Conservation (phyloP, 164 flowering plant genomes). For the Aristolochia californica region DNA sequence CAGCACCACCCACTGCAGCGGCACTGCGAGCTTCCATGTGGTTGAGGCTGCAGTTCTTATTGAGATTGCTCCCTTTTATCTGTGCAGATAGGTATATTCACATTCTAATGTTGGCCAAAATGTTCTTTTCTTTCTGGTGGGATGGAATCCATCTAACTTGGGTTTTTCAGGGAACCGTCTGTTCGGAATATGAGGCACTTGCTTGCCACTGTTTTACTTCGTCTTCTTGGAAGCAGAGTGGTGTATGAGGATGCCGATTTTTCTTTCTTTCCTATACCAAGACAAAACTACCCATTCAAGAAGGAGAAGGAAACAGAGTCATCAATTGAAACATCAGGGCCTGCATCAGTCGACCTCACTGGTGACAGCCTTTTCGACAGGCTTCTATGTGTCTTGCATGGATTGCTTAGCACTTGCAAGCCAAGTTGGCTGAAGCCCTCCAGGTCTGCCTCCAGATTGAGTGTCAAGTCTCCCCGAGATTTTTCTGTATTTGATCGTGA, state of each 20-base stretch:
- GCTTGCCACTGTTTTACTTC: slow-evolving; percentile 80
- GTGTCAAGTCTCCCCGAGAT: slow-evolving; percentile 38
- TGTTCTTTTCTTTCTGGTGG: background rate
- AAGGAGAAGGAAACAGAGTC: slow-evolving; percentile 35
- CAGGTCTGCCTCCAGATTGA: slow-evolving; percentile 35
- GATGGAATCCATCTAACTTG: slow-evolving; percentile 2
- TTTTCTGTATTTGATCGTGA: slow-evolving; percentile 58
- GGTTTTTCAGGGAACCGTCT: slow-evolving; percentile 65
- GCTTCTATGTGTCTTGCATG: slow-evolving; percentile 71
- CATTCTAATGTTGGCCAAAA: background rate
- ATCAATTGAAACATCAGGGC: slow-evolving; percentile 25
- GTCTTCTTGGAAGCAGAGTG: slow-evolving; percentile 80
- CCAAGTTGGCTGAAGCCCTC: slow-evolving; percentile 77
- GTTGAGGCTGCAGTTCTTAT: slow-evolving; percentile 78
- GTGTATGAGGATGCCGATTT: slow-evolving; percentile 71
- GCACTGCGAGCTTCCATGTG: slow-evolving; percentile 85
- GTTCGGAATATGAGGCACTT: slow-evolving; percentile 62
- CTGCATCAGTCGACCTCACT: slow-evolving; percentile 25
- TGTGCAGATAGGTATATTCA: slow-evolving; percentile 66
- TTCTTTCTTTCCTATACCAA: slow-evolving; percentile 19
- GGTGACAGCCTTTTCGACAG: slow-evolving; percentile 70
- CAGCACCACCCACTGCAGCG: slow-evolving; percentile 56
- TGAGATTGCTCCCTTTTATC: slow-evolving; percentile 76
- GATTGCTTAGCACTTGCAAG: slow-evolving; percentile 57
- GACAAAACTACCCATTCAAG: slow-evolving; percentile 11